Base-by-base conservation (phyloP, 2,329 filamentous ascomycete genomes). In the Stagonosporopsis chrysanthemi region DNA sequence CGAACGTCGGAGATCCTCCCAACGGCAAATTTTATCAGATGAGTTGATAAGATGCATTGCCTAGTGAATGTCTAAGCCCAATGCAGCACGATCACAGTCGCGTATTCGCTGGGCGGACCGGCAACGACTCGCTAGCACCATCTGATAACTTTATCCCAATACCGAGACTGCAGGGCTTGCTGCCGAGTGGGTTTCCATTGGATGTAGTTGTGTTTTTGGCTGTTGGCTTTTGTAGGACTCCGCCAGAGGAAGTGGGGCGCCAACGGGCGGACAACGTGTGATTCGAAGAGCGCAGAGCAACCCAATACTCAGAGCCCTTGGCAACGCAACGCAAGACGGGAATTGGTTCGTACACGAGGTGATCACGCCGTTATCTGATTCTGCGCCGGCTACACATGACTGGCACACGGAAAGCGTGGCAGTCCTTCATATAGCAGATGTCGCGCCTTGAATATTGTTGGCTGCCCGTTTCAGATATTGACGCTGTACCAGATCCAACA, bases 61-160 rank as follows among this genome's bases (percentile, higher is more conserved):
- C 48, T 26, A 57, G 52, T 57, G 46, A 54, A 55, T 36, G 26
- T 28, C 51, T 45, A 59, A 44, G 43, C 48, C 42, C 5, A 15
- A 48, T 43, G 17, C 15, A 19, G 36, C 9, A 2, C 6, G 14
- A n/a, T 31, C 17, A 19, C 22, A 5, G 5, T 50, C 50, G 44
- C 35, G 43, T 52, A 64, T 58, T 58, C 23, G 50, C 56, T 58
- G 33, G 47, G 51, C 50, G 38, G 17, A 9, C 26, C 31, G 52
- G 40, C 52, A 43, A 51, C 28, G 42, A 60, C 39, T 56, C 22
- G 23, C 43, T 69, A 66, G 68, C 59, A 54, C 60, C 36, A 71
- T 71, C 68, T 65, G 68, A 70, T 71, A 70, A 71, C 62, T 65
- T 58, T 51, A 62, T 51, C 40, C 24, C 39, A 31, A 52, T 29